These are phyloP conservation scores for Mediolabrus comicus DNA, from an alignment of 108 stramenopile species.

Conservation along the genomic window DNA sequence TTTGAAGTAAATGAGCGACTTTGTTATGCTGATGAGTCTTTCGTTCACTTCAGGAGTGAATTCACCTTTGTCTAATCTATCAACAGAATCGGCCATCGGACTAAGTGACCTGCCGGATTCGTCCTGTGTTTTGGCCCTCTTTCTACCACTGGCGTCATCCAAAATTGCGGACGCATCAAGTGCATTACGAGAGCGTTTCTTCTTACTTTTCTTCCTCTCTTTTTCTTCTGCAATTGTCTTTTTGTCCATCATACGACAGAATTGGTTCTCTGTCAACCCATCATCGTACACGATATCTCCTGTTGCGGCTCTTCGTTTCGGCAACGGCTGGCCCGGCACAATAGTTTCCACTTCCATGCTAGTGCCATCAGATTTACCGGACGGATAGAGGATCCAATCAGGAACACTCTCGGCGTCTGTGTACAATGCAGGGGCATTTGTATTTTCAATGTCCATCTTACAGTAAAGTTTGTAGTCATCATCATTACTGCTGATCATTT, in stretches of 20 bases:
- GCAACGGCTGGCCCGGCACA: conserved; percentile 24
- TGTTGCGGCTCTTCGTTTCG: conserved; percentile 72
- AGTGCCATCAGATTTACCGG: conserved; percentile 43
- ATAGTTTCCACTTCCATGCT: conserved; percentile 17
- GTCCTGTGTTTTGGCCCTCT: conserved; percentile 26
- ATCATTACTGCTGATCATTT: conserved; percentile 91
- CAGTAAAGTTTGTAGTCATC: conserved; percentile 87
- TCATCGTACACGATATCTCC: conserved; percentile 80
- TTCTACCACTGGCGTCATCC: conserved; percentile 17
- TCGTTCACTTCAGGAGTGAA: conserved; percentile 68
- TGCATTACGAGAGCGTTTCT: conserved; percentile 45
- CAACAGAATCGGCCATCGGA: background rate
- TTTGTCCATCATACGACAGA: conserved; percentile 87
- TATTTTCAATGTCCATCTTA: conserved; percentile 63
- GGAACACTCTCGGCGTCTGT: conserved; percentile 64
- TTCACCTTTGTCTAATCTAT: conserved; percentile 21
- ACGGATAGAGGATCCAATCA: conserved; percentile 75
- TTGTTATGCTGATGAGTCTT: conserved; percentile 72
- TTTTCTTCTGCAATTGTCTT: conserved; percentile 60
- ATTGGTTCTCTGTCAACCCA: conserved; percentile 93
- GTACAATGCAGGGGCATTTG: conserved; percentile 48
- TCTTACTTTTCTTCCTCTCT: conserved; percentile 40
- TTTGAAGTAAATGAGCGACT: conserved; percentile 76
- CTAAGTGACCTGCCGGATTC: background rate
- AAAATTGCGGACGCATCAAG: conserved; percentile 43